Conservation (phyloP, 2,329 filamentous ascomycete genomes). For the Fusarium graminum region DNA sequence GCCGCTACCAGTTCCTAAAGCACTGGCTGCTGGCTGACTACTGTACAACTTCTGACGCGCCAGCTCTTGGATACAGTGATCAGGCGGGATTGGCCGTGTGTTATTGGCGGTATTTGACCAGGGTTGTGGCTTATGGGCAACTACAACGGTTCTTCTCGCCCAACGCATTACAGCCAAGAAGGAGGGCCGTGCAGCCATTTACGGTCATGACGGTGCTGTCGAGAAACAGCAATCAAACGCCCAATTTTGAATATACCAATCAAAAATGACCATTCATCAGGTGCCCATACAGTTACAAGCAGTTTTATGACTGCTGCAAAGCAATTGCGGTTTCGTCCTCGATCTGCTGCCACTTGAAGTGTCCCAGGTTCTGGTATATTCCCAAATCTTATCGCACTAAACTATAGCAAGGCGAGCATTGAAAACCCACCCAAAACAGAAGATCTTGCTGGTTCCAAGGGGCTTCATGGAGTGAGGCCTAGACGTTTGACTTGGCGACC, state of each 20-base stretch:
- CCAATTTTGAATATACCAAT: constrained; percentile 32
- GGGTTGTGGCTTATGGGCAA: constrained; percentile 32
- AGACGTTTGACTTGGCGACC: constrained; percentile 48
- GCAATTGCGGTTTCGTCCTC: constrained; percentile 39
- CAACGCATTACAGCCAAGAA: constrained; percentile 32
- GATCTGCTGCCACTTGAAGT: constrained; percentile 23
- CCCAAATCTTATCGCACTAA: constrained; percentile 6
- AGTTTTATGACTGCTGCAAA: constrained; percentile 25
- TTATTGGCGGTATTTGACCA: constrained; percentile 32
- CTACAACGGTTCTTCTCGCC: constrained; percentile 30
- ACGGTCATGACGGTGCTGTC: constrained; percentile 11
- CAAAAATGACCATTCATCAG: constrained; percentile 10
- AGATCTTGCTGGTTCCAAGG: constrained; percentile 33
- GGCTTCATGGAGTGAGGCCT: constrained; percentile 29
- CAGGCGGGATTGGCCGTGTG: constrained; percentile 19
- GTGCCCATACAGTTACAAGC: constrained; percentile 28
- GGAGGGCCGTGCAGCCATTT: constrained; percentile 22
- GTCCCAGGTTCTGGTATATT: constrained; percentile 27
- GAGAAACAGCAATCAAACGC: constrained; percentile 40
- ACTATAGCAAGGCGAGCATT: constrained; percentile 29
- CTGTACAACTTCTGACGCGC: constrained; percentile 24
- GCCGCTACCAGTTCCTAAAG: constrained; percentile 30
- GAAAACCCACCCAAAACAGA: constrained; percentile 15
- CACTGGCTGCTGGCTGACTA: constrained; percentile 12
- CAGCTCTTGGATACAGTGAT: constrained; percentile 24